These are phyloP conservation scores for Sporisorium exsertum DNA, from an alignment of 1,284 basidiomycete genomes.

Conservation along the genomic window DNA sequence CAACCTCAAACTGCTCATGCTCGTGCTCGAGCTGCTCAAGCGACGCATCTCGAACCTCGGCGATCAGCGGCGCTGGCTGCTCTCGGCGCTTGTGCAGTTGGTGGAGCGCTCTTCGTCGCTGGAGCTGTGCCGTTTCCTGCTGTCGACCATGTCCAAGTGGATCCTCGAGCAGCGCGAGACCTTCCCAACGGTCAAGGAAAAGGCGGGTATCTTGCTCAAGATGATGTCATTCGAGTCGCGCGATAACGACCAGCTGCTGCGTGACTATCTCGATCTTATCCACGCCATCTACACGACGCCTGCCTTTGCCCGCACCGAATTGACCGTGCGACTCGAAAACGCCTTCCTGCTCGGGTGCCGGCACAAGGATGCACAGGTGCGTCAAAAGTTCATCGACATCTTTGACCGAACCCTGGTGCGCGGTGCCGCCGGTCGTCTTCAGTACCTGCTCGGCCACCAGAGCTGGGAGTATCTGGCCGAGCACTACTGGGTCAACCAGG, in stretches of 20 bases:
- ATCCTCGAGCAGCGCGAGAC: slow-evolving; percentile 75
- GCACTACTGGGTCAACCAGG: slow-evolving; percentile 94
- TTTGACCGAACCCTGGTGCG: slow-evolving; percentile 89
- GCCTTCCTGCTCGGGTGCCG: slow-evolving; percentile 94
- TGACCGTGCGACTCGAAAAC: slow-evolving; percentile 92
- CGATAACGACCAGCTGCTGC: slow-evolving; percentile 80
- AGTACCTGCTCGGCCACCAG: slow-evolving; percentile 92
- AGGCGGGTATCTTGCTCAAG: slow-evolving; percentile 87
- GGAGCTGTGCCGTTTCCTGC: slow-evolving; percentile 83
- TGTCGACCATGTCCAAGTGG: slow-evolving; percentile 91
- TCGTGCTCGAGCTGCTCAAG: slow-evolving; percentile 73
- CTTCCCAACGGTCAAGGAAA: slow-evolving; percentile 91
- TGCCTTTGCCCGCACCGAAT: slow-evolving; percentile 85
- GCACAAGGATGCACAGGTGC: slow-evolving; percentile 81
- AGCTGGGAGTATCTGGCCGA: slow-evolving; percentile 95
- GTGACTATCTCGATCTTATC: slow-evolving; percentile 88
- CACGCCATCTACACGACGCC: slow-evolving; percentile 94
- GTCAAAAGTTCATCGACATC: slow-evolving; percentile 89
- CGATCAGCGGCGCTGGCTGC: slow-evolving; percentile 76
- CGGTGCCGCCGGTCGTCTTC: slow-evolving; percentile 82
- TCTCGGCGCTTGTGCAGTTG: slow-evolving; percentile 80
- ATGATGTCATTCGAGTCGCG: slow-evolving; percentile 86
- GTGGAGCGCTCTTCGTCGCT: slow-evolving; percentile 92
- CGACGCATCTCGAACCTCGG: slow-evolving; percentile 73
- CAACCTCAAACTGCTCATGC: slow-evolving; percentile 72